Percentiles rank a stretch among this genome's conserved stretches.
Evolutionary conservation across 2,329 filamentous ascomycete genomes (phyloP).

Genomic region (Epichloe uncinata): DNA sequence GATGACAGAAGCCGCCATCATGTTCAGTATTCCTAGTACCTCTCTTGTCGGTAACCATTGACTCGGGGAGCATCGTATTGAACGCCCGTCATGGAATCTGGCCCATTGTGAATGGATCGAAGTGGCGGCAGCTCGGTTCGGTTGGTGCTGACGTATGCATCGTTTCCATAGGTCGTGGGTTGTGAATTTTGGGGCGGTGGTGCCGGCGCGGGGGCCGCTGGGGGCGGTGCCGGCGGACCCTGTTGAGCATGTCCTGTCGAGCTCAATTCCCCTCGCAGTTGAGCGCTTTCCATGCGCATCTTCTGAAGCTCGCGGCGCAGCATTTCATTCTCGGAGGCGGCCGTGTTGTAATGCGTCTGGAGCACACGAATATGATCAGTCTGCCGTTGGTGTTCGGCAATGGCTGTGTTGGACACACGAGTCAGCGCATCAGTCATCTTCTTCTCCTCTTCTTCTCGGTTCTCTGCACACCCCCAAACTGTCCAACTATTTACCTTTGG

Average conservation of each 20-base stretch:
- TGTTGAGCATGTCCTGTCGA: conserved; percentile 11
- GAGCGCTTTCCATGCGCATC: conserved; percentile 34
- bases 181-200: conserved; percentile 6
- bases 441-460: neutral
- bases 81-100: conserved; percentile 53
- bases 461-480: neutral
- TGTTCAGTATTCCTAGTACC: conserved; percentile 15
- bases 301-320: conserved; percentile 36
- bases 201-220: conserved; percentile 10
- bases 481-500: conserved; percentile 49
- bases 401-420: conserved; percentile 28
- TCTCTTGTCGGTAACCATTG: conserved; percentile 33
- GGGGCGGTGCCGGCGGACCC: conserved; percentile 14
- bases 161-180: conserved; percentile 13
- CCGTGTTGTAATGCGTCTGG: conserved; percentile 29
- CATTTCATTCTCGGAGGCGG: conserved; percentile 31
- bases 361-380: conserved; percentile 33
- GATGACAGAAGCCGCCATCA: neutral
- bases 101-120: conserved; percentile 34
- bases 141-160: conserved; percentile 19
- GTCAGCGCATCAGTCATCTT: neutral
- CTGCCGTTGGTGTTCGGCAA: conserved; percentile 46
- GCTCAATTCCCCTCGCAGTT: conserved; percentile 27
- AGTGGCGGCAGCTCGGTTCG: conserved; percentile 44
- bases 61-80: conserved; percentile 42